Evolutionary conservation across 2,329 filamentous ascomycete genomes (phyloP), one percentile per base, ranked within the genome.

Genomic region (Aspergillus awamori): DNA sequence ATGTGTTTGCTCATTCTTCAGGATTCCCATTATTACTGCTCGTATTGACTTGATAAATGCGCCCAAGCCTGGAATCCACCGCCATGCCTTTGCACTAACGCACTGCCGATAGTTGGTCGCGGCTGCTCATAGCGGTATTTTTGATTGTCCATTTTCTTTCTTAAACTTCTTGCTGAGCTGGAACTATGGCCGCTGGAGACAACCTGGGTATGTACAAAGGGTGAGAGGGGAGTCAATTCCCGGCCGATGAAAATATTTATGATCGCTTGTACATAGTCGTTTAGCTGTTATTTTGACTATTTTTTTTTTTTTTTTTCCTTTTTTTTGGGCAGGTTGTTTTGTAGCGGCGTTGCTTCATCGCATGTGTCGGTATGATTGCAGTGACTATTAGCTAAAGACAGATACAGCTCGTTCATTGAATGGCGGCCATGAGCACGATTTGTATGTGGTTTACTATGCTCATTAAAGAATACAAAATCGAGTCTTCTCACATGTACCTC

Each of bases 11-110:
- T 59, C 41, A 36, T 48, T 54, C 56, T 28, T 58, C 59, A 63
- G 62, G 61, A 65, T 62, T 65, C 61, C 63, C 61, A 58, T 58
- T 45, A 58, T 58, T 45, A 61, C 52, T 52, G 53, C 48, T 57
- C 58, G 36, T 57, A 33, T 61, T 22, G 17, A 24, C 33, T 6
- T 36, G 33, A 36, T 36, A 45, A 45, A 45, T 22, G 41, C 20
- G 41, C 2, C 41, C 41, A 45, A 36, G 20, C 41, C 10, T 22
- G 41, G 41, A 22, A 45, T 22, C 41, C 41, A 22, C 41, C 41
- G 41, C 17, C 33, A 22, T 20, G 41, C 41, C 41, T 45, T 30
- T n/a, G 41, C 24, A 49, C 30, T 33, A 30, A 1, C 24, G 24
- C 5, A 24, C 10, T 26, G 11, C 20, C 22, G 6, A 22, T 36